These are phyloP conservation scores for Solidago caesia DNA, from an alignment of 129 eudicot species.

Conservation along the genomic window DNA sequence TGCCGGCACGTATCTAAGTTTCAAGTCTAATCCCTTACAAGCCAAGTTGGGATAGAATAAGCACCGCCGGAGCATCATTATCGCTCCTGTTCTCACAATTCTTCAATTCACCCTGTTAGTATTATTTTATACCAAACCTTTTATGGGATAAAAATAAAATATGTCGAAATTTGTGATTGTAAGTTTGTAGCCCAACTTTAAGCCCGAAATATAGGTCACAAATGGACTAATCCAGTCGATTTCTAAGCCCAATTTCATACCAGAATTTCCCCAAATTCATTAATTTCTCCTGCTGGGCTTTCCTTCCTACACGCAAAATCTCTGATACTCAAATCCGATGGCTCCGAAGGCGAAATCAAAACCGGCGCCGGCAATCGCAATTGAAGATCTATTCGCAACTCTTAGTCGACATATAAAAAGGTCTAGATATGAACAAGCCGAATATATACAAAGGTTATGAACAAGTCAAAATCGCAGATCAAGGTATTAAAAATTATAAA, in stretches of 20 bases:
- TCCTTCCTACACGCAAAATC: no score
- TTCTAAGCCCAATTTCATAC: slow-evolving; percentile 22
- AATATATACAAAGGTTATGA: no score
- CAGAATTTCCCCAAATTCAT: slow-evolving; percentile 4
- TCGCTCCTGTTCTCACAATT: slow-evolving; percentile 5
- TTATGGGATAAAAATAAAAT: no score
- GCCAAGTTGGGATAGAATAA: slow-evolving; percentile 22
- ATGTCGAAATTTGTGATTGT: no score
- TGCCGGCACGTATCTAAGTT: neutral
- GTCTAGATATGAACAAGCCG: slow-evolving; percentile 53
- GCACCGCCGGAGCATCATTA: neutral
- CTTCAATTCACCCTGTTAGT: neutral
- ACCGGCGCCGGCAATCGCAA: slow-evolving; percentile 39
- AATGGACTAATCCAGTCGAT: neutral
- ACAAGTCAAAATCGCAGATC: slow-evolving; percentile 64
- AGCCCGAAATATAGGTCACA: slow-evolving; percentile 16
- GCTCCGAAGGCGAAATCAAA: slow-evolving; percentile 79
- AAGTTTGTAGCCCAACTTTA: neutral
- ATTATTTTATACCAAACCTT: neutral
- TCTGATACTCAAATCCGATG: slow-evolving; percentile 33
- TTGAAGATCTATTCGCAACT: slow-evolving; percentile 86
- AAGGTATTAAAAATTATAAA: slow-evolving; percentile 38
- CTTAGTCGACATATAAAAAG: slow-evolving; percentile 69
- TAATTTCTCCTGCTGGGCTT: slow-evolving; percentile 6
- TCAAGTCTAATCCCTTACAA: neutral